Base-by-base conservation (phyloP, 768 basidiomycete species). In the Suillus clintonianus region DNA sequence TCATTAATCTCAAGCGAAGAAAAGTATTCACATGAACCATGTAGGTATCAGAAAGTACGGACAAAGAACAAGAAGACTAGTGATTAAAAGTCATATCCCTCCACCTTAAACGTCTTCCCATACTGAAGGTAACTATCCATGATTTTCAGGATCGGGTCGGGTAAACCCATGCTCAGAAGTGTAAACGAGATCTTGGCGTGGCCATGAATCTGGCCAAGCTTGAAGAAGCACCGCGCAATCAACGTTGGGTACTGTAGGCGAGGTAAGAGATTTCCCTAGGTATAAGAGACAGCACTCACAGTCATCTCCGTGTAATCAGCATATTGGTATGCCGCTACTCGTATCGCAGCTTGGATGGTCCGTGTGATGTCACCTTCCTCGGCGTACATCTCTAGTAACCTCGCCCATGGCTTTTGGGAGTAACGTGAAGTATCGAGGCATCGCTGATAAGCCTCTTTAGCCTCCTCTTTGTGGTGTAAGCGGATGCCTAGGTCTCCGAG, bases 381-480 rank as follows among this genome's bases (percentile, higher is more conserved):
- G n/a, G 94, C 89, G 68, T 97, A 99, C 86, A 89, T 92, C 77
- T 98, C 95, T 81, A 99, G 86, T 57, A 99, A 77, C 76, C 95
- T 96, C 57, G 85, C 79, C 94, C 97, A 96, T 5, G 96, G 95
- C 75, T 97, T 98, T 63, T 89, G 85, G 5, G 92, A 90, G 77
- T 97, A 99, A 27, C 91, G 82, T 30, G 88, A 84, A 37, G 87
- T 82, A 68, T 99, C 97, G 41, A 99, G 86, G 76, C 95, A 95
- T 10, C 96, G 88, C 73, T 97, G 95, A 73, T 91, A 99, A 5
- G 95, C 96, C 73, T 99, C 97, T 77, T 99, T 99, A 41, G 95
- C 95, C 72, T 99, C 97, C 72, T 99, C 97, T 75, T 94, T 96
- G 80, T 99, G 97, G 71, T 97, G 92, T 61, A 99, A 76, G n/a